These are phyloP conservation scores for button mushroom (Agaricus bisporus) DNA, from an alignment of 768 basidiomycete genomes.

Conservation along the genomic window DNA sequence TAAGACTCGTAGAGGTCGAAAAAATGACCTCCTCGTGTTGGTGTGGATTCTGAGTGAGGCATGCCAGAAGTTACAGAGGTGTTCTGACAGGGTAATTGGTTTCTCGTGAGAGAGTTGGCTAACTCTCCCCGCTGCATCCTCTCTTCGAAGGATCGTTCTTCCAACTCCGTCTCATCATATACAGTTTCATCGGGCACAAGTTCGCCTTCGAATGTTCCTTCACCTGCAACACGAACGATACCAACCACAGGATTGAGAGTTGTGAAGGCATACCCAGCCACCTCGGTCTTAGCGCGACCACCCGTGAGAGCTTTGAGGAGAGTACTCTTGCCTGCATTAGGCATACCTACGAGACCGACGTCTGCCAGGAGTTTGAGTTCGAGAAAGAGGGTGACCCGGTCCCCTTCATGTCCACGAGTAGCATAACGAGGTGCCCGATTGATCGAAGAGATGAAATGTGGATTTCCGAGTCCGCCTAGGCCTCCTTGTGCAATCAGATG, in stretches of 20 bases:
- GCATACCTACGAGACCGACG: slow-evolving; percentile 93
- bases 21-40: slow-evolving; percentile 30
- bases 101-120: slow-evolving; percentile 44
- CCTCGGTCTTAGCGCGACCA: slow-evolving; percentile 74
- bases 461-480: slow-evolving; percentile 80
- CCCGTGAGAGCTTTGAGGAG: slow-evolving; percentile 85
- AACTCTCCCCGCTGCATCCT: slow-evolving; percentile 47
- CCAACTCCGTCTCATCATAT: slow-evolving; percentile 63
- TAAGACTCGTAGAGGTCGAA: slow-evolving; percentile 67
- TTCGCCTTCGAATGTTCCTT: slow-evolving; percentile 69
- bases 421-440: slow-evolving; percentile 86
- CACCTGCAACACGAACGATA: slow-evolving; percentile 76
- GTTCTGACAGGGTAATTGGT: slow-evolving; percentile 26
- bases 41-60: slow-evolving; percentile 1
- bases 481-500: slow-evolving; percentile 76
- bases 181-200: slow-evolving; percentile 36
- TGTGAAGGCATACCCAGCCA: slow-evolving; percentile 91
- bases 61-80: slow-evolving; percentile 8
- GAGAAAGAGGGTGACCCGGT: slow-evolving; percentile 73
- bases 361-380: slow-evolving; percentile 94
- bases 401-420: slow-evolving; percentile 69
- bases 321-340: slow-evolving; percentile 93
- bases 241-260: slow-evolving; percentile 93
- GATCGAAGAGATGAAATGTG: slow-evolving; percentile 64
- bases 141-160: slow-evolving; percentile 39